Base-by-base conservation (phyloP, 495 filamentous ascomycete species). In the Amorphotheca resinae region DNA sequence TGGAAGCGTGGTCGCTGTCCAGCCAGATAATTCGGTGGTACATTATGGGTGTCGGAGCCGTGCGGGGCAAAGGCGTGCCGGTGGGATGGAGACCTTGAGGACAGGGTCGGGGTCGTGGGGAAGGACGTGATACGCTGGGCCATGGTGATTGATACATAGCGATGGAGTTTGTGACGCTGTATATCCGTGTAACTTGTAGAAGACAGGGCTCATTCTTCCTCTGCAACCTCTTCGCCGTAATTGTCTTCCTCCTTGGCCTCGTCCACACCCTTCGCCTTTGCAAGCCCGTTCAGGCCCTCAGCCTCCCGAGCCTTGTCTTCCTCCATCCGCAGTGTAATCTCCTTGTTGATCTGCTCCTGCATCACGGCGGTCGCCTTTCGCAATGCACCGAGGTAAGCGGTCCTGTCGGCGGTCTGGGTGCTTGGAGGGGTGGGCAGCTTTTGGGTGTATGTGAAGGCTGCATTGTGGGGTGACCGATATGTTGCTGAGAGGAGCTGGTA, bases 261-360 rank as follows among this genome's bases (percentile, higher is more conserved):
- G 23, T 73, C 71, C 2, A 68, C 72, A 14, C 63, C 54, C 28
- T 69, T 59, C 51, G 14, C 23, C 22, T 44, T 40, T 12, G 33
- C 7, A 9, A 6, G 44, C 3, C 50, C 46, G 2, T 20, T 49
- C 9, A 33, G 3, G 2, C 33, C 53, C 3, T 46, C 51, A 3
- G 51, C 55, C 4, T 63, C 62, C 1, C 59, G 47, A 21, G 66
- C 70, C 16, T 55, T 54, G 53, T 95, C 91, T 50, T 84, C 80
- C 41, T 88, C 87, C 89, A 98, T 98, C 30, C 78, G 74, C 48
- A 66, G 61, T 17, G 91, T 98, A 48, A 98, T 68, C 55, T 87
- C 85, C 22, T 61, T 64, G 64, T 98, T 98, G 55, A 95, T 66
- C 12, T 75, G 67, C 14, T 72, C 76, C 51, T 96, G 91, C 8